These are phyloP conservation scores for Allium cepa DNA, from an alignment of 106 monocot genomes.

Conservation along the genomic window DNA sequence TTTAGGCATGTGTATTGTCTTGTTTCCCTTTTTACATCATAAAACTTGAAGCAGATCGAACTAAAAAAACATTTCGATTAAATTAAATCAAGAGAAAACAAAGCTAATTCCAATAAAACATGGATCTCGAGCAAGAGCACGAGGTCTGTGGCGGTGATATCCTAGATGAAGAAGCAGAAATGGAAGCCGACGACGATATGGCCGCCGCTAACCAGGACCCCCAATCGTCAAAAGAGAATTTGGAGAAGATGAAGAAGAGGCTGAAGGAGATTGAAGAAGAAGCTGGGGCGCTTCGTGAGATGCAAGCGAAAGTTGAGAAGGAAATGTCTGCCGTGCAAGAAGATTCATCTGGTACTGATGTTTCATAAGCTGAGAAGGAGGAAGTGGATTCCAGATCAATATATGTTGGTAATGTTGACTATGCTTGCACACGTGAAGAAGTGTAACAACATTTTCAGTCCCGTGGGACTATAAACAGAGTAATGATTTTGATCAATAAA, in stretches of 20 bases:
- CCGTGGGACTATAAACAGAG: slow-evolving; percentile 50
- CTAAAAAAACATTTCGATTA: not conserved
- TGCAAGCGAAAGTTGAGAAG: slow-evolving; percentile 76
- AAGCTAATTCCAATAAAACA: not conserved
- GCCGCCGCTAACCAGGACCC: slow-evolving; percentile 9
- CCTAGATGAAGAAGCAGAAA: slow-evolving; percentile 20
- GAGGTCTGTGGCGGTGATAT: slow-evolving; percentile 34
- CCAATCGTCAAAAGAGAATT: slow-evolving; percentile 12
- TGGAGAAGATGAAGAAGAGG: slow-evolving; percentile 57
- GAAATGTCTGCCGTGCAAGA: slow-evolving; percentile 55
- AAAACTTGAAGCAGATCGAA: too few species aligned
- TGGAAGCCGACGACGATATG: slow-evolving; percentile 8
- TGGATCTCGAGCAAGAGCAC: slow-evolving; percentile 23
- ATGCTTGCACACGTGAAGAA: slow-evolving; percentile 52
- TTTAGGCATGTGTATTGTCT: too few species aligned
- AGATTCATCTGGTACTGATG: slow-evolving; percentile 47
- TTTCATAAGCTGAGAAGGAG: slow-evolving; percentile 80
- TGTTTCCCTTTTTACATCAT: too few species aligned
- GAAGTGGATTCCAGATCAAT: slow-evolving; percentile 89
- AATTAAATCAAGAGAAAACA: too few species aligned
- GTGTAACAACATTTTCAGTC: slow-evolving; percentile 58
- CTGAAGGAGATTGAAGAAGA: slow-evolving; percentile 81
- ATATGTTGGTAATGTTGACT: slow-evolving; percentile 92
- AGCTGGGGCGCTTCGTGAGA: slow-evolving; percentile 54
- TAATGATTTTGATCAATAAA: slow-evolving; percentile 49